Evolutionary conservation across 805 yeast species (phyloP).

Genomic region (Lachancea sp.): DNA sequence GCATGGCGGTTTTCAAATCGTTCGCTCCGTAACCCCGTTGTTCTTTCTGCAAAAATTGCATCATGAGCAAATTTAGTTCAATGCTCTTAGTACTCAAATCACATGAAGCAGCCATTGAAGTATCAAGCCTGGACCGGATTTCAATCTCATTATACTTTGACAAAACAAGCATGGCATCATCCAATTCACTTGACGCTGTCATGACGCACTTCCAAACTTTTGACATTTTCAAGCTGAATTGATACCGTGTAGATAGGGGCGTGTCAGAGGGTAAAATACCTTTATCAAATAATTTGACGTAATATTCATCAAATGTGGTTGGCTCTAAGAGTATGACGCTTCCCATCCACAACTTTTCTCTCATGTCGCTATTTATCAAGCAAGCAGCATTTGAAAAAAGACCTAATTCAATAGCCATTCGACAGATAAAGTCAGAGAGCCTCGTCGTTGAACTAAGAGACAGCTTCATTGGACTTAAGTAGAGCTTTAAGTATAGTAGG

Average conservation of each 20-base stretch:
- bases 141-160: neutral
- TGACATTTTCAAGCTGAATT: neutral
- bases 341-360: slow-evolving; percentile 7
- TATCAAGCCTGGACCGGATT: neutral
- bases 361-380: neutral
- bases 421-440: slow-evolving; percentile 2
- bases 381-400: neutral
- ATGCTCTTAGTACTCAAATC: neutral
- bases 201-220: slow-evolving; percentile 1
- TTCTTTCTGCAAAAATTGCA: slow-evolving; percentile 2
- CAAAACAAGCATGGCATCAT: neutral
- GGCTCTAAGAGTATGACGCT: slow-evolving; percentile 5
- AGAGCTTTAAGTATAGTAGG: slow-evolving; percentile 6
- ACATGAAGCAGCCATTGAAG: neutral
- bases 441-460: neutral
- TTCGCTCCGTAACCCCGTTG: too few relatives aligned
- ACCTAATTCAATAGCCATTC: slow-evolving; percentile 7
- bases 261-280: neutral
- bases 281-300: neutral
- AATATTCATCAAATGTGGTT: neutral
- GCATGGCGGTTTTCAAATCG: neutral
- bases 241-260: neutral
- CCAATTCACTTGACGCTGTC: neutral
- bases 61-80: slow-evolving; percentile 1
- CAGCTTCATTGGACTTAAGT: neutral